Conservation (phyloP, 441 rosid species). For the Erodium texanum region DNA sequence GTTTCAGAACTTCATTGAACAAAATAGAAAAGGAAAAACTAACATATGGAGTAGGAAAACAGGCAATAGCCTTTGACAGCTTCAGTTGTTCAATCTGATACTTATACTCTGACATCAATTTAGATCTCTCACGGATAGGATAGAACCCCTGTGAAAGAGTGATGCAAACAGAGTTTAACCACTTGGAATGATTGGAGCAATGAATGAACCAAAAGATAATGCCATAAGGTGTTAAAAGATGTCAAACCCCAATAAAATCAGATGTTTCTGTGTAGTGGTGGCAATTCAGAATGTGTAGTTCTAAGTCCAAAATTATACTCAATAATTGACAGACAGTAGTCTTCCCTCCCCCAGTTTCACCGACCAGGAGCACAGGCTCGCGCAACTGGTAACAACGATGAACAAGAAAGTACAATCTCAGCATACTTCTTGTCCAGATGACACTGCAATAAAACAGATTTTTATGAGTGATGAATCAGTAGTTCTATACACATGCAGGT, state of each 20-base stretch:
- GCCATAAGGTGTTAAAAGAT: conserved; percentile 3
- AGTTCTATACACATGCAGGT: background rate
- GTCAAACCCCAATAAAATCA: conserved; percentile 93
- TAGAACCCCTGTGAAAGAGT: conserved; percentile 66
- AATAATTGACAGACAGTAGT: conserved; percentile 90
- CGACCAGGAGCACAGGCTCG: conserved; percentile 97
- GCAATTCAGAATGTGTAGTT: conserved; percentile 85
- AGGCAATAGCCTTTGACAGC: conserved; percentile 41
- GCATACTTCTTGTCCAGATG: conserved; percentile 76
- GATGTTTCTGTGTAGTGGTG: conserved; percentile 96
- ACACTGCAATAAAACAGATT: conserved; percentile 38
- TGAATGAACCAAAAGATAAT: conserved; percentile 4
- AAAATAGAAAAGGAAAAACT: conserved; percentile 19
- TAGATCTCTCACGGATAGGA: conserved; percentile 92
- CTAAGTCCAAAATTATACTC: conserved; percentile 43
- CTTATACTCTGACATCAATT: conserved; percentile 48
- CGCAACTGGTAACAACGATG: conserved; percentile 60
- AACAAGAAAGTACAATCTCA: conserved; percentile 77
- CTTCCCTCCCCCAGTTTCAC: conserved; percentile 99
- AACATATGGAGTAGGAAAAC: conserved; percentile 37
- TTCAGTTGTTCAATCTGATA: conserved; percentile 45
- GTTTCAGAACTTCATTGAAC: conserved; percentile 9
- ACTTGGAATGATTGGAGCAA: background rate
- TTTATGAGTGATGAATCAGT: background rate
- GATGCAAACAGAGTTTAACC: conserved; percentile 11